Percentiles rank a stretch among this genome's conserved stretches.
Conservation (phyloP, 345 rosid genomes). For the Corymbia maculata region DNA sequence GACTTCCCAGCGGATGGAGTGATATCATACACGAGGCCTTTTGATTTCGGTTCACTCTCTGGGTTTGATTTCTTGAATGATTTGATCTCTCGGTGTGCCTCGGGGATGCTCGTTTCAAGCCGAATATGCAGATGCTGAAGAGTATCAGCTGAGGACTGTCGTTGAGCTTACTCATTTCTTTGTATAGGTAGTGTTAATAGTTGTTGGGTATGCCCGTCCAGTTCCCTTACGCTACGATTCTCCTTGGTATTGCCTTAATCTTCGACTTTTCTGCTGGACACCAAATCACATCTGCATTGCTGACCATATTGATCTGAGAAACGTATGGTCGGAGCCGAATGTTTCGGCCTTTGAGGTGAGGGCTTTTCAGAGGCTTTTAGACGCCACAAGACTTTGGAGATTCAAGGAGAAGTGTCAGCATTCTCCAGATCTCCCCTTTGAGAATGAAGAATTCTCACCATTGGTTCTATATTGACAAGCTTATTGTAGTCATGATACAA, state of each 20-base stretch:
- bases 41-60: not conserved
- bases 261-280: constrained; percentile 2
- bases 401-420: not conserved
- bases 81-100: not conserved
- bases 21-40: not conserved
- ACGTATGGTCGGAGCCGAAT: not conserved
- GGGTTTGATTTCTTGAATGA: not conserved
- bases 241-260: not conserved
- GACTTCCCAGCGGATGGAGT: constrained; percentile 41
- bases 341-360: not conserved
- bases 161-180: not conserved
- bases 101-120: not conserved
- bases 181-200: constrained; percentile 7
- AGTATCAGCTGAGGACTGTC: not conserved
- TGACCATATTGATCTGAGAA: not conserved
- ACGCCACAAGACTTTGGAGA: not conserved
- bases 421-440: not conserved
- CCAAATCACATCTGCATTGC: not conserved
- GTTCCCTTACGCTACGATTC: not conserved
- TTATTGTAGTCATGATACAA: too few relatives aligned
- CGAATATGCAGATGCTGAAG: not conserved
- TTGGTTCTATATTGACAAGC: too few relatives aligned
- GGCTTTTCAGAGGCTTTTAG: not conserved
- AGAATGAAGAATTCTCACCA: not conserved
- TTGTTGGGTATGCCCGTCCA: not conserved